Evolutionary conservation across 2,329 filamentous ascomycete genomes (phyloP).

Genomic region (Xylariales sp.): DNA sequence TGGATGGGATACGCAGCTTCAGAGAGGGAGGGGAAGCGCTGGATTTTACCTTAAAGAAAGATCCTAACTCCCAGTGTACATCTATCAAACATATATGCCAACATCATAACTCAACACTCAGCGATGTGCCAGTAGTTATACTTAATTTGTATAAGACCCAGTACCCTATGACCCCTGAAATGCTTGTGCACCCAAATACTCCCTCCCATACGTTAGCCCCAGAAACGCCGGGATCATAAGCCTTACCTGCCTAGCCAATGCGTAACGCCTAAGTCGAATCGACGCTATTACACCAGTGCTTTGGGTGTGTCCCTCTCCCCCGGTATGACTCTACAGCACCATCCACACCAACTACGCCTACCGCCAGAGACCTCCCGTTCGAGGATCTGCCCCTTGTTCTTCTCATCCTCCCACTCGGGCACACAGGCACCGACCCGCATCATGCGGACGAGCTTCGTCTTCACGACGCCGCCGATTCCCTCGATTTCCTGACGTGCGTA

Average conservation of each 20-base stretch:
- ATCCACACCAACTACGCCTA: slow-evolving; percentile 88
- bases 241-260: slow-evolving; percentile 9
- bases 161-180: slow-evolving; percentile 13
- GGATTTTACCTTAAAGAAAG: slow-evolving; percentile 11
- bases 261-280: slow-evolving; percentile 28
- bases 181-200: slow-evolving; percentile 22
- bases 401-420: slow-evolving; percentile 85
- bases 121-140: slow-evolving; percentile 21
- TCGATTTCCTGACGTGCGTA: slow-evolving; percentile 91
- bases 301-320: slow-evolving; percentile 58
- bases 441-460: slow-evolving; percentile 87
- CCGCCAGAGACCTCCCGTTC: slow-evolving; percentile 75
- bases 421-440: slow-evolving; percentile 86
- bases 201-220: slow-evolving; percentile 9
- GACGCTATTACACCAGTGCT: background rate
- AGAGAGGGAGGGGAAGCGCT: background rate
- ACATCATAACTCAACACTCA: slow-evolving; percentile 26
- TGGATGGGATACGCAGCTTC: background rate
- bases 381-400: slow-evolving; percentile 72
- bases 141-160: slow-evolving; percentile 26
- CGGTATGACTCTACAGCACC: slow-evolving; percentile 84
- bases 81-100: slow-evolving; percentile 35
- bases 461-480: slow-evolving; percentile 87
- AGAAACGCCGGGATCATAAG: slow-evolving; percentile 20
- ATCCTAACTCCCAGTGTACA: slow-evolving; percentile 32